Evolutionary conservation across 164 flowering plant species (phyloP).

Genomic region (Nelumbo lutea): DNA sequence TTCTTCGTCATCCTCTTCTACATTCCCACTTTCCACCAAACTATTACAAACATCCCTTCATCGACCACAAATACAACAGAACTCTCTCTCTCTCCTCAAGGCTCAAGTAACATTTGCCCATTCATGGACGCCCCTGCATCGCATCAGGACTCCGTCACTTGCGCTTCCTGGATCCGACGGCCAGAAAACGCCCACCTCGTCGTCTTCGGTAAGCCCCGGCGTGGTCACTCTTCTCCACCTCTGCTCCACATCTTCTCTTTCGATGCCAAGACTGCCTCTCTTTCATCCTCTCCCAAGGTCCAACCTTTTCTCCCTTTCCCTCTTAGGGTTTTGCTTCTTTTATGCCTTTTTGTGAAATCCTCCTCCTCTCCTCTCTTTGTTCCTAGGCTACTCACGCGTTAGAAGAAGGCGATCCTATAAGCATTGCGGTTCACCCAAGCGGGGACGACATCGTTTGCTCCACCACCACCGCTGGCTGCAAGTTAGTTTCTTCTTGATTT

Average conservation of each 20-base stretch:
- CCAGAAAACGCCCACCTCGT: slow-evolving; percentile 66
- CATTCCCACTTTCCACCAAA: too few species aligned
- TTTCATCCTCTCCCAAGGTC: slow-evolving; percentile 78
- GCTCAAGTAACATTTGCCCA: too few species aligned
- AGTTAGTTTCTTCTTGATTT: slow-evolving; percentile 32
- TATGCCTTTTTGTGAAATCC: not conserved
- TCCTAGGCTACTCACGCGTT: slow-evolving; percentile 47
- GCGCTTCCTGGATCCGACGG: slow-evolving; percentile 84
- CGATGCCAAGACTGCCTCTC: slow-evolving; percentile 49
- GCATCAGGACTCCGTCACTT: slow-evolving; percentile 44
- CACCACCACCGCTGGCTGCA: slow-evolving; percentile 60
- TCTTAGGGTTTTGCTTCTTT: not conserved
- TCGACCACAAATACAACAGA: too few species aligned
- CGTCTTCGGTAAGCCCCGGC: slow-evolving; percentile 47
- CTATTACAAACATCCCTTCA: too few species aligned
- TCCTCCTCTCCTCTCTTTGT: not conserved
- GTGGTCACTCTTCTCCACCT: slow-evolving; percentile 28
- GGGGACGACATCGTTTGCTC: slow-evolving; percentile 84
- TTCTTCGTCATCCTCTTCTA: too few species aligned
- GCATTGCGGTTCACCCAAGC: slow-evolving; percentile 74
- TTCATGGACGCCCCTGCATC: slow-evolving; percentile 33
- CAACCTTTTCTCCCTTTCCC: not conserved
- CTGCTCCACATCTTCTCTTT: slow-evolving; percentile 68
- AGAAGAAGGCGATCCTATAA: slow-evolving; percentile 61
- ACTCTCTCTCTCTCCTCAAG: not conserved